A percentile compares a stretch with the other conserved stretches of the same genome.
phyloP scores from a whole-genome alignment of 305 asterid genomes.

The Fraxinus latifolia region DNA sequence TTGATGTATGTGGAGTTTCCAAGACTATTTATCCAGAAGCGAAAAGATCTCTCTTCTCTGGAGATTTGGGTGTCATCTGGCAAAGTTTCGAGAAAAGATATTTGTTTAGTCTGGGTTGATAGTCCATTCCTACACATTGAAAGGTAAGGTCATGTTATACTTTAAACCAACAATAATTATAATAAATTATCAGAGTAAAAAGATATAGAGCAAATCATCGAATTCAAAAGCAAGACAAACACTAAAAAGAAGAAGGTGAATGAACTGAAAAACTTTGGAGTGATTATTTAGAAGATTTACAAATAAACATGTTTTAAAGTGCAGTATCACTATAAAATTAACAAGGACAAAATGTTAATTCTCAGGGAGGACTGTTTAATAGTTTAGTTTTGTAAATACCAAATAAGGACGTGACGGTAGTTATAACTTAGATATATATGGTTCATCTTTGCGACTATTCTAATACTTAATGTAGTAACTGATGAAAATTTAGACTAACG shows the following conservation, averaged over 20 bases:
- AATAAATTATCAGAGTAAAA: neutral
- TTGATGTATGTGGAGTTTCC: constrained; percentile 79
- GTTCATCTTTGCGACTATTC: neutral
- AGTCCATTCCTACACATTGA: constrained; percentile 67
- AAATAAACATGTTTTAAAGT: neutral
- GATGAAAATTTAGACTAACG: neutral
- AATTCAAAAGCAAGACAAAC: constrained; percentile 11
- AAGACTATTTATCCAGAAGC: constrained; percentile 85
- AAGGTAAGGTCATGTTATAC: constrained; percentile 19
- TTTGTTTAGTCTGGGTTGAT: constrained; percentile 67
- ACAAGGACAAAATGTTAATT: neutral
- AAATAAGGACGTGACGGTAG: neutral
- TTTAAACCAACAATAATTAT: constrained; percentile 2
- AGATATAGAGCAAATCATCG: neutral
- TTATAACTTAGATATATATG: neutral
- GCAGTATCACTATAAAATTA: neutral
- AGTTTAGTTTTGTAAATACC: neutral
- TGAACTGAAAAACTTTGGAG: neutral
- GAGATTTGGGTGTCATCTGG: constrained; percentile 76
- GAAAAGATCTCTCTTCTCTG: constrained; percentile 84
- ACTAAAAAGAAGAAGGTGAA: neutral
- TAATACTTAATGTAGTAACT: neutral
- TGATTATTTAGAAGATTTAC: neutral
- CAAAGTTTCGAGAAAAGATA: constrained; percentile 67
- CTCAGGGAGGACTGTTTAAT: neutral